Evolutionary conservation across 2,329 filamentous ascomycete species (phyloP), one percentile per base, ranked within the genome.

Genomic region (Metarhizium sp.): DNA sequence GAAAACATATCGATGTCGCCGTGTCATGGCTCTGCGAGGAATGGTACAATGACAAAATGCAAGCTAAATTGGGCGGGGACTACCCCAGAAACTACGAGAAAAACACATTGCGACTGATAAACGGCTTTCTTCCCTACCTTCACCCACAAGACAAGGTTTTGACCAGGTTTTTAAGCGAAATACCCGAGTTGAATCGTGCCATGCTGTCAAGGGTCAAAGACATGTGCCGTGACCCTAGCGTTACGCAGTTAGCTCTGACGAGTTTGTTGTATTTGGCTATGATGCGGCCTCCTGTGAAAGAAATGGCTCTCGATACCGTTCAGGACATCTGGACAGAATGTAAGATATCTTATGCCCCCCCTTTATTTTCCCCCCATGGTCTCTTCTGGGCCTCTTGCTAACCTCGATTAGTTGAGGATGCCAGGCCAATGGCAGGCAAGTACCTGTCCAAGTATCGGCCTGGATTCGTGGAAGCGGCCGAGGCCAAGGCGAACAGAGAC

Each of bases 1-100:
- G 92, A 54, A 85, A 81, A 59, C 86, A 94, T 47, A 92, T 97
- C 59, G 92, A 95, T 62, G 82, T 94, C 25, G 92, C 91, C 1
- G 90, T 97, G 52, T 86, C 87, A 7, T 99, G 94, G 94, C 78
- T 99, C 16, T 95, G 87, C 63, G 94, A 99, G 69, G 94, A 99
- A 72, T 99, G 94, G 92, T 97, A 96, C 71, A 95, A 92, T 64
- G 92, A 97, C 68, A 84, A 71, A 69, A 72, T 74, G 60, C 73
- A 68, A 58, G 73, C 66, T 56, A 75, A 69, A 54, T 65, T 66
- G n/a, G 70, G 69, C 38, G 67, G 68, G 11, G 75, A 78, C 45
- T 77, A 78, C 7, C 76, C 80, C 3, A 66, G 79, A 38, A 82
- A 94, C 68, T 96, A 96, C 69, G 84, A 90, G 57, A 83, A 83